Evolutionary conservation across 1,139 yeast species (phyloP).

Genomic region (Yamadazyma membranifaciens): DNA sequence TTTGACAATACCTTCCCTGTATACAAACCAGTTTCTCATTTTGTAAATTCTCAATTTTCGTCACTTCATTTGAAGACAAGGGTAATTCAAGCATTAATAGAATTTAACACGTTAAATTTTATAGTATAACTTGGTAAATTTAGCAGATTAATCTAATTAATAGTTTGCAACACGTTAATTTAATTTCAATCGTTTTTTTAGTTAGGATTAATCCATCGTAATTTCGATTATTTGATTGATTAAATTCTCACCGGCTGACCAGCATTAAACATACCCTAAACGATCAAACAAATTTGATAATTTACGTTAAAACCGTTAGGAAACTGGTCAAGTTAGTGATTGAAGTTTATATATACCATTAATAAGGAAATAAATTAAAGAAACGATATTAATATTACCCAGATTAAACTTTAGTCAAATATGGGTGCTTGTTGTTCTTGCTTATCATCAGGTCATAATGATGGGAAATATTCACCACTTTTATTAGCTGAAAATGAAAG

Average conservation of each 20-base stretch:
- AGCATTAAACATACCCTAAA: no score
- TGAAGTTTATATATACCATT: no score
- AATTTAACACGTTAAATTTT: no score
- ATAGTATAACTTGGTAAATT: no score
- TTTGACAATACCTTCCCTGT: no score
- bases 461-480: slow-evolving; percentile 63
- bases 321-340: no score
- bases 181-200: background rate
- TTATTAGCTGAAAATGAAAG: slow-evolving; percentile 95
- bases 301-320: no score
- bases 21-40: background rate
- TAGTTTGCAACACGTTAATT: slow-evolving; percentile 1
- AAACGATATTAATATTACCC: background rate
- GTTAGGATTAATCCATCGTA: background rate
- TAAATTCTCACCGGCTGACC: background rate
- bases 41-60: slow-evolving; percentile 5
- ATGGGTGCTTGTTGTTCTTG: slow-evolving; percentile 77
- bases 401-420: background rate
- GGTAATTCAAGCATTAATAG: background rate
- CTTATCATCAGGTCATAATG: slow-evolving; percentile 35
- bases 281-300: no score
- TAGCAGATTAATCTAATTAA: no score
- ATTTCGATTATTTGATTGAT: background rate
- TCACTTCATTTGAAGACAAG: slow-evolving; percentile 2
- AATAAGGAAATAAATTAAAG: background rate